phyloP scores from a whole-genome alignment of 73 alveolate species.

The Blepharisma stoltei region DNA sequence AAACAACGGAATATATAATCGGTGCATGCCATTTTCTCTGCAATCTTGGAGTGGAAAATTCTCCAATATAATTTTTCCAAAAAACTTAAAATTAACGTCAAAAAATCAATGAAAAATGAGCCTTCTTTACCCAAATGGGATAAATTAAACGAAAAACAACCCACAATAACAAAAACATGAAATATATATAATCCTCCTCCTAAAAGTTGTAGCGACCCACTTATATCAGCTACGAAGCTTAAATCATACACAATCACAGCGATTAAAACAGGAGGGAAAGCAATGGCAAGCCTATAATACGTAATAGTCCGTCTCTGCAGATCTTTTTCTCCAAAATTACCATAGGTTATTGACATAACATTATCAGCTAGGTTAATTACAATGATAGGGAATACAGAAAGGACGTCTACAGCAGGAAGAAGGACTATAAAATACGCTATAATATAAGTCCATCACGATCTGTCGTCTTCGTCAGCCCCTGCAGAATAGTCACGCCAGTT shows the following conservation, averaged over 20 bases:
- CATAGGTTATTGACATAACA: neutral
- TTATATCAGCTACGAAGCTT: no score
- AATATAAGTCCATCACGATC: constrained; percentile 28
- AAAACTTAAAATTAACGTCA: no score
- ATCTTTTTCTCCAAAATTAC: neutral
- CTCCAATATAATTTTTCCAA: no score
- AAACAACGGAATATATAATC: no score
- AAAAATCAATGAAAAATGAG: no score
- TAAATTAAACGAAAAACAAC: no score
- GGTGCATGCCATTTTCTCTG: no score
- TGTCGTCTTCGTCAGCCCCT: neutral
- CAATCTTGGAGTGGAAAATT: no score
- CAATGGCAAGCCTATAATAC: neutral
- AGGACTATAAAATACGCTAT: constrained; percentile 4
- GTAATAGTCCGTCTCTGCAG: neutral
- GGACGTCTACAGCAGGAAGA: constrained; percentile 15
- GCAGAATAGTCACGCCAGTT: constrained; percentile 23
- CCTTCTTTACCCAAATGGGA: no score
- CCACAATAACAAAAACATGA: no score
- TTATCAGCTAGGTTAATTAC: neutral
- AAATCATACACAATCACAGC: constrained; percentile 2
- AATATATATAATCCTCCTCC: no score
- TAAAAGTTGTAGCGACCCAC: no score
- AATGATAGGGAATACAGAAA: neutral
- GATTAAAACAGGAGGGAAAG: neutral